Percentiles rank a stretch among this genome's conserved stretches.
These are phyloP conservation scores for Salix brachista DNA, from an alignment of 345 rosid species.

Conservation along the genomic window DNA sequence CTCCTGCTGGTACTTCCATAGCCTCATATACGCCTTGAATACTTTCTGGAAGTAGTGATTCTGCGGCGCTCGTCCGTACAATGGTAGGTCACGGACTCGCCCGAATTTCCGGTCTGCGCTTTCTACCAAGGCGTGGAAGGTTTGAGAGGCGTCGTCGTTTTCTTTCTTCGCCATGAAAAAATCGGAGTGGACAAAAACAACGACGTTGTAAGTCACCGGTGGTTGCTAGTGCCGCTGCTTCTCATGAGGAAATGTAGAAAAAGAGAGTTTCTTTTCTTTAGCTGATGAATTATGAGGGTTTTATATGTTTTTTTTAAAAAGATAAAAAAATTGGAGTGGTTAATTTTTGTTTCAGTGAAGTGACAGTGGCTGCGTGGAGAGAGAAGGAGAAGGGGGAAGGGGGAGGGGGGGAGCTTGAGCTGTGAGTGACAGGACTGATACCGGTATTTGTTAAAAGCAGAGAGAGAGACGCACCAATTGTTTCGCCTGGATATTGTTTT, in stretches of 20 bases:
- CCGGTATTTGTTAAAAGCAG: background rate
- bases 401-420: background rate
- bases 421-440: background rate
- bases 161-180: constrained; percentile 31
- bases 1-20: constrained; percentile 95
- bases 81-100: constrained; percentile 74
- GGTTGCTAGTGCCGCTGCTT: background rate
- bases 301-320: constrained; percentile 14
- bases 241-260: constrained; percentile 19
- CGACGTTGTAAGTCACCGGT: background rate
- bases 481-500: too few species aligned
- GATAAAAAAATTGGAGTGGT: background rate
- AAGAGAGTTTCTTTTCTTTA: background rate
- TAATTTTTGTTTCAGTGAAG: background rate
- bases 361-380: constrained; percentile 14
- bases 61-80: constrained; percentile 45
- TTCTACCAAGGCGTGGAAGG: constrained; percentile 71
- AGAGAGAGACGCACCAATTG: background rate
- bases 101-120: constrained; percentile 94
- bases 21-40: constrained; percentile 88
- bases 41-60: constrained; percentile 70
- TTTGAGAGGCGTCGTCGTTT: constrained; percentile 42
- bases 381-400: background rate
- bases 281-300: constrained; percentile 19
- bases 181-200: background rate